Percentiles rank a stretch among this genome's conserved stretches.
phyloP scores from a whole-genome alignment of 257 asterid genomes.

The Solanum chmielewskii region DNA sequence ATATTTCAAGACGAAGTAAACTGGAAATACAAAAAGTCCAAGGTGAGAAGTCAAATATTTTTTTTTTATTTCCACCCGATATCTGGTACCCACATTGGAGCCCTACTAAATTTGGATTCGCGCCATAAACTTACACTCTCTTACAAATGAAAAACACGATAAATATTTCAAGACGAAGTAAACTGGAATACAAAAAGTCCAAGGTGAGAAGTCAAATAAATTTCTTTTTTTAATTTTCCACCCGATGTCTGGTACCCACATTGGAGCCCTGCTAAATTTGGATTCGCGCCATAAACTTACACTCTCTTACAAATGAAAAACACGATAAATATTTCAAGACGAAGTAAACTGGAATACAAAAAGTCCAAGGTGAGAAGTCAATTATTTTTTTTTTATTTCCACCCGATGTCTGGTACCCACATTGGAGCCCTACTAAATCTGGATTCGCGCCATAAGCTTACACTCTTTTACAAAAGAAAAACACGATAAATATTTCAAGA shows the following conservation, averaged over 20 bases:
- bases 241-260: too few species aligned
- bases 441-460: too few species aligned
- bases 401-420: too few species aligned
- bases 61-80: too few species aligned
- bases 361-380: neutral
- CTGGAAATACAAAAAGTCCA: neutral
- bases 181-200: neutral
- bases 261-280: too few species aligned
- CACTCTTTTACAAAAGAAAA: neutral
- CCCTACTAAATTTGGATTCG: too few species aligned
- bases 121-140: neutral
- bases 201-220: neutral
- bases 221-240: neutral
- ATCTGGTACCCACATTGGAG: too few species aligned
- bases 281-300: too few species aligned
- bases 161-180: neutral
- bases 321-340: too few species aligned
- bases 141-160: neutral
- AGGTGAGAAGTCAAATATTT: neutral
- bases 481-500: neutral
- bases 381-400: neutral
- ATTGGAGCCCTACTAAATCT: too few species aligned
- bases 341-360: neutral
- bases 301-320: neutral
- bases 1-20: neutral